Evolutionary conservation across 495 filamentous ascomycete species (phyloP).

Genomic region (Neohortaea acidophila): DNA sequence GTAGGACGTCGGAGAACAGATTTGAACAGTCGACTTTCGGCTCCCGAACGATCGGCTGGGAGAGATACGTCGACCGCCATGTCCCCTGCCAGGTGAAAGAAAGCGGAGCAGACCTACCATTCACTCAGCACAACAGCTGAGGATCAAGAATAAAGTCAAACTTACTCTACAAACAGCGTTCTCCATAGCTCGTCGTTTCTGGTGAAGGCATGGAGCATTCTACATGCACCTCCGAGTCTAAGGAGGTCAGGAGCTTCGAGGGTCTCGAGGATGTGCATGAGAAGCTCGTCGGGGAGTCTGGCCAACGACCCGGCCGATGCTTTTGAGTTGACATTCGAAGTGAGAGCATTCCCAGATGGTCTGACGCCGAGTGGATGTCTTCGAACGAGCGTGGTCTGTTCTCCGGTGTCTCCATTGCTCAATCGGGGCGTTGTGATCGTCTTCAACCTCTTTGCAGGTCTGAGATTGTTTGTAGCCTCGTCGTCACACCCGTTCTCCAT

Average conservation of each 20-base stretch:
- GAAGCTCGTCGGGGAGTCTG: conserved; percentile 63
- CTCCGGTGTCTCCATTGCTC: neutral
- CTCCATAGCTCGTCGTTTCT: conserved; percentile 86
- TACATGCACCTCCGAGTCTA: conserved; percentile 65
- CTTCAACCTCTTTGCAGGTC: conserved; percentile 19
- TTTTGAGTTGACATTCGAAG: conserved; percentile 50
- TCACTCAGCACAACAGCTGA: conserved; percentile 13
- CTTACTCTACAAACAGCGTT: conserved; percentile 66
- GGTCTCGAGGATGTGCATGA: conserved; percentile 59
- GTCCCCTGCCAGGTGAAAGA: conserved; percentile 63
- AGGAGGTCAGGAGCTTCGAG: conserved; percentile 50
- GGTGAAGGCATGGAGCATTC: conserved; percentile 76
- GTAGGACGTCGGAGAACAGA: conserved; percentile 81
- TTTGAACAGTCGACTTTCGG: conserved; percentile 50
- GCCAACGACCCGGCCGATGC: conserved; percentile 46
- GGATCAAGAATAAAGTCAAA: conserved; percentile 1
- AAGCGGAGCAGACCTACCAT: conserved; percentile 20
- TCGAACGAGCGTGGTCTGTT: conserved; percentile 35
- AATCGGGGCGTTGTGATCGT: neutral
- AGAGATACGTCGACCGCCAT: conserved; percentile 71
- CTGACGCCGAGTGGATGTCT: conserved; percentile 75
- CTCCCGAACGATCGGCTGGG: conserved; percentile 35
- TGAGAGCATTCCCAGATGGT: conserved; percentile 74
- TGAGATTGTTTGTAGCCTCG: neutral
- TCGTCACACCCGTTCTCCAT: too few relatives aligned